A percentile compares a stretch with the other conserved stretches of the same genome.
Evolutionary conservation across 108 stramenopile species (phyloP).

Genomic region (Skeletonema tropicum): DNA sequence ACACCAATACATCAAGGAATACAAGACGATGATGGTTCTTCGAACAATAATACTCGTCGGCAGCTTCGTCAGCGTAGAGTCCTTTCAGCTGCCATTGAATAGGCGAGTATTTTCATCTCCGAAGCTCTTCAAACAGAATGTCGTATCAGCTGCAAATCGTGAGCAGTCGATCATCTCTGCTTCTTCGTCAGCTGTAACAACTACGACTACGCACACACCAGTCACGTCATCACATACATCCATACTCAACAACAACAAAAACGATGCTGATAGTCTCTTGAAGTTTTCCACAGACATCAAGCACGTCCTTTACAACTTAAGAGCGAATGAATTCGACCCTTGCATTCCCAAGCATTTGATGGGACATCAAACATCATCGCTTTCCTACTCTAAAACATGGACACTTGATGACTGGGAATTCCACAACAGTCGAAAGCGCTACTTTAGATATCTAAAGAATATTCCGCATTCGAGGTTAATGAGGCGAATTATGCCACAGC

Average conservation of each 20-base stretch:
- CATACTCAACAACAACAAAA: not conserved
- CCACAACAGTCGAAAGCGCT: constrained; percentile 48
- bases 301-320: constrained; percentile 34
- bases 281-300: constrained; percentile 34
- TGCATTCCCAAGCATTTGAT: constrained; percentile 37
- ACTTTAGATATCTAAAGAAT: constrained; percentile 35
- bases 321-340: constrained; percentile 25
- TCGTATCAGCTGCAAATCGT: too few species aligned
- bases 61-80: too few species aligned
- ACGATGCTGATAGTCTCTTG: constrained; percentile 22
- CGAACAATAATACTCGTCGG: too few species aligned
- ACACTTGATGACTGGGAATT: constrained; percentile 56
- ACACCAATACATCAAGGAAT: too few species aligned
- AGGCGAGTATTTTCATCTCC: too few species aligned
- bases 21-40: too few species aligned
- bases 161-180: too few species aligned
- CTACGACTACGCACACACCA: too few species aligned
- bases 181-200: too few species aligned
- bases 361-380: constrained; percentile 10
- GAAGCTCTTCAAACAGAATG: too few species aligned
- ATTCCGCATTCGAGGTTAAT: constrained; percentile 42
- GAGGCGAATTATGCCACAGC: constrained; percentile 46
- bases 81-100: too few species aligned
- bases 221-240: too few species aligned
- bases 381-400: constrained; percentile 34